phyloP scores from a whole-genome alignment of 768 basidiomycete genomes.

The Gloeopeniophorella convolvens region DNA sequence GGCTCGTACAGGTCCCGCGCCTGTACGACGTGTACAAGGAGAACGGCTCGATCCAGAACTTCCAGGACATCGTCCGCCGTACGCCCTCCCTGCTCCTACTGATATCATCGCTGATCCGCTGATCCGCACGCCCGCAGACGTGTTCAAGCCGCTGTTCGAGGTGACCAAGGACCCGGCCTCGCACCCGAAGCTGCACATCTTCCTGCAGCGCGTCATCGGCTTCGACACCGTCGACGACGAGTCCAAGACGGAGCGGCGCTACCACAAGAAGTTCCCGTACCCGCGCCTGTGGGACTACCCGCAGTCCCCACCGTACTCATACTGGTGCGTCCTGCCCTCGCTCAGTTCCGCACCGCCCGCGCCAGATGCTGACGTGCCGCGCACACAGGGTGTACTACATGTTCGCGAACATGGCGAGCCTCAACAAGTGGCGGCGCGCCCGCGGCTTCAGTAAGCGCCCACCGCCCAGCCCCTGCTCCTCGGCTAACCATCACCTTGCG shows the following conservation, averaged over 20 bases:
- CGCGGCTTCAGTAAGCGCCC: conserved; percentile 81
- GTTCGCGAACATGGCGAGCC: conserved; percentile 91
- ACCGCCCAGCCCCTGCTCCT: not conserved
- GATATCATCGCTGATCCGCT: not conserved
- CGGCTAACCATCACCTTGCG: conserved; percentile 7
- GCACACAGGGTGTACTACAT: conserved; percentile 85
- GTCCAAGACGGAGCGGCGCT: conserved; percentile 84
- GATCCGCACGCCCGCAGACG: conserved; percentile 43
- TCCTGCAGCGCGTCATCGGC: conserved; percentile 91
- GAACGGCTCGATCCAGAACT: conserved; percentile 74
- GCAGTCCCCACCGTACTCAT: conserved; percentile 91
- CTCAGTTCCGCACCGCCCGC: not conserved
- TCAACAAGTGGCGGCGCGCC: conserved; percentile 86
- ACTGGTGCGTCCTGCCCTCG: conserved; percentile 56
- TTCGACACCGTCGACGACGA: conserved; percentile 99
- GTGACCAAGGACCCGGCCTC: conserved; percentile 86
- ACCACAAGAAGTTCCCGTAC: conserved; percentile 91
- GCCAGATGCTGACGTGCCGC: too few species aligned
- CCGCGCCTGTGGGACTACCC: conserved; percentile 84
- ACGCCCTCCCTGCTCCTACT: too few species aligned
- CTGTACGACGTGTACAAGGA: conserved; percentile 94
- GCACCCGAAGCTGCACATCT: conserved; percentile 92
- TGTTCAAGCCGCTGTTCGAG: conserved; percentile 91
- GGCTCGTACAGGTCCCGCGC: conserved; percentile 94
- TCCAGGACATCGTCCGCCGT: conserved; percentile 90